Percentiles rank a stretch among this genome's conserved stretches.
Evolutionary conservation across 805 yeast species (phyloP).

Genomic region (Sungouiozyma ichnusensis): DNA sequence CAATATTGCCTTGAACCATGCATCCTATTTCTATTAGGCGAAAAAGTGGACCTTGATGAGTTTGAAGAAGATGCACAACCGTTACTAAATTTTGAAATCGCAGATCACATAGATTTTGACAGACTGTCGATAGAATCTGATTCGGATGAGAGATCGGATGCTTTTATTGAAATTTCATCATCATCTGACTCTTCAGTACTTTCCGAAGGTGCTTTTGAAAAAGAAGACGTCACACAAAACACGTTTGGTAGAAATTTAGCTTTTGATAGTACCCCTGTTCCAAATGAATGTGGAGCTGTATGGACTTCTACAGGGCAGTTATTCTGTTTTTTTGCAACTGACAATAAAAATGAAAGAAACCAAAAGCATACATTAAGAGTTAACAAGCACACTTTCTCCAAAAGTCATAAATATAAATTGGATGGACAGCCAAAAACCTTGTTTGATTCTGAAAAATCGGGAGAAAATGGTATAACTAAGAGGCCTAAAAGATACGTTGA

Average conservation of each 20-base stretch:
- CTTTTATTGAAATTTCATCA: conserved; percentile 6
- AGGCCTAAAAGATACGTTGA: conserved; percentile 29
- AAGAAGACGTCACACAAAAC: conserved; percentile 4
- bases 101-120: conserved; percentile 27
- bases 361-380: conserved; percentile 25
- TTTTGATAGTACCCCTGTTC: conserved; percentile 78
- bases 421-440: conserved; percentile 1
- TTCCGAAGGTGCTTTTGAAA: conserved; percentile 23
- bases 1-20: conserved; percentile 73
- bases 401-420: conserved; percentile 5
- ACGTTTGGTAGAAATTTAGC: conserved; percentile 17
- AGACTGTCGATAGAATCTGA: conserved; percentile 26
- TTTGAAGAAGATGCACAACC: conserved; percentile 28
- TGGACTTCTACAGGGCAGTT: conserved; percentile 76
- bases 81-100: conserved; percentile 22
- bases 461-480: conserved; percentile 4
- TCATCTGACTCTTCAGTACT: conserved; percentile 34
- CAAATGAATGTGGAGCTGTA: conserved; percentile 86
- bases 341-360: conserved; percentile 32
- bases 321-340: conserved; percentile 71
- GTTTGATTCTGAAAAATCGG: conserved; percentile 1
- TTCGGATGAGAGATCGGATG: conserved; percentile 24
- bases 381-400: conserved; percentile 19
- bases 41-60: conserved; percentile 41
- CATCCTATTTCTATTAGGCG: conserved; percentile 72